Percentiles rank a stretch among this genome's conserved stretches.
These are phyloP conservation scores for Arachnopeziza araneosa DNA, from an alignment of 2,329 filamentous ascomycete species.

Conservation along the genomic window DNA sequence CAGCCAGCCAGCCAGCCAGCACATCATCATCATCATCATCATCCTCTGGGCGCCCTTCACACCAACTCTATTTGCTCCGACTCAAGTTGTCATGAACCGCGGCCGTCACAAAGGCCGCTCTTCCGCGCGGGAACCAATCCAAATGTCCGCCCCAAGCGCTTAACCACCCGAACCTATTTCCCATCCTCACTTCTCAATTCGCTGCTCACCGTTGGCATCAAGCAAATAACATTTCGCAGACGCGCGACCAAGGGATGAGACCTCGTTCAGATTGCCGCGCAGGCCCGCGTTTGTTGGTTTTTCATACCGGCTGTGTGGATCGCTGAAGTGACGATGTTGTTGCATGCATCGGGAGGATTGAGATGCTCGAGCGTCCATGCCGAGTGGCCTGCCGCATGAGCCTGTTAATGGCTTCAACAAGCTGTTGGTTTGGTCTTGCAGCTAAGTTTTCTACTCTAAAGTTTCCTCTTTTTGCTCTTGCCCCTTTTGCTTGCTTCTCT, in stretches of 20 bases:
- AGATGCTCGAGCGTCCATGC: neutral
- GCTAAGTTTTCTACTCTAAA: neutral
- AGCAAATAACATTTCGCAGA: neutral
- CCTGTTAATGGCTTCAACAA: neutral
- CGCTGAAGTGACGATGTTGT: neutral
- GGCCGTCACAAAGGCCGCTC: no score
- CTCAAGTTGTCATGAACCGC: neutral
- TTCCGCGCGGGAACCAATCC: neutral
- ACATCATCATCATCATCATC: neutral
- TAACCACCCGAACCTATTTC: neutral
- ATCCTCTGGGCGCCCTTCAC: neutral
- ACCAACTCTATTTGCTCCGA: neutral
- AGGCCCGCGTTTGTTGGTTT: neutral
- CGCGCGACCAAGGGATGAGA: neutral
- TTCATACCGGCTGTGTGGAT: neutral
- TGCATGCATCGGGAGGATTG: neutral
- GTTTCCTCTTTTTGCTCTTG: neutral
- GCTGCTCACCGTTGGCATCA: neutral
- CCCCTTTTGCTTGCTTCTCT: neutral
- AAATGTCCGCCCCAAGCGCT: neutral
- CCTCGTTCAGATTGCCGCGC: neutral
- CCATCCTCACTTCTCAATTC: neutral
- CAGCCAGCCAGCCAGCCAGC: no score
- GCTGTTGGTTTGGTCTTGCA: neutral
- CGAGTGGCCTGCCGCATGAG: neutral